phyloP scores from a whole-genome alignment of 148 eudicot genomes.

The Heliamphora exappendiculata region DNA sequence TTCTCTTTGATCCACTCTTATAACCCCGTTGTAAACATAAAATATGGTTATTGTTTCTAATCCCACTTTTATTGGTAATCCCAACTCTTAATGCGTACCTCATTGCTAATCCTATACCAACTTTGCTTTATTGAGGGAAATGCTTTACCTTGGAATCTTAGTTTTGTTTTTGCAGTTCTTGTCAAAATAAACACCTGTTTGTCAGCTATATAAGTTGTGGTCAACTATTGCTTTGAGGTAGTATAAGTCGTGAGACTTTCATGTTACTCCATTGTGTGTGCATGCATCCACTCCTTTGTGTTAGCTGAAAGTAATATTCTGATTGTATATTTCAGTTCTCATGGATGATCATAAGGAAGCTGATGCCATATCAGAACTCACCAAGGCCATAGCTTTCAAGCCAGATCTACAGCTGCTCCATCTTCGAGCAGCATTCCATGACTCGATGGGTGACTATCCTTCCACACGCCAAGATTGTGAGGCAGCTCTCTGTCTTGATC shows the following conservation, averaged over 20 bases:
- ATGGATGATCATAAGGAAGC: constrained; percentile 75
- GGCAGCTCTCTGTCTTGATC: constrained; percentile 65
- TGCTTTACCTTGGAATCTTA: background rate
- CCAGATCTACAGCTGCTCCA: constrained; percentile 64
- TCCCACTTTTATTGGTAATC: no score
- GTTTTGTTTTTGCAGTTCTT: background rate
- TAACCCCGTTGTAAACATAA: no score
- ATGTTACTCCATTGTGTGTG: background rate
- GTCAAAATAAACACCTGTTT: background rate
- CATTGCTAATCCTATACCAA: no score
- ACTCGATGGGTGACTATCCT: constrained; percentile 42
- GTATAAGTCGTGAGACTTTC: background rate
- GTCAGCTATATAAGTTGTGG: background rate
- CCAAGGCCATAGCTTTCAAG: constrained; percentile 58
- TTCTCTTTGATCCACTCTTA: no score
- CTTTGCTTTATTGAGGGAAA: background rate
- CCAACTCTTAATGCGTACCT: no score
- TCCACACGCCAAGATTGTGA: constrained; percentile 53
- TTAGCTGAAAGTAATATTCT: background rate
- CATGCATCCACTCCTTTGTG: background rate
- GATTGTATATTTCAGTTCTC: constrained; percentile 30
- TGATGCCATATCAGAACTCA: constrained; percentile 56
- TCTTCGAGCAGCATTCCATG: constrained; percentile 70
- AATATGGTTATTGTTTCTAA: no score
- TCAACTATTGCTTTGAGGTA: background rate